Conservation (phyloP, 2,329 filamentous ascomycete species). For the Apiospora arundinis region DNA sequence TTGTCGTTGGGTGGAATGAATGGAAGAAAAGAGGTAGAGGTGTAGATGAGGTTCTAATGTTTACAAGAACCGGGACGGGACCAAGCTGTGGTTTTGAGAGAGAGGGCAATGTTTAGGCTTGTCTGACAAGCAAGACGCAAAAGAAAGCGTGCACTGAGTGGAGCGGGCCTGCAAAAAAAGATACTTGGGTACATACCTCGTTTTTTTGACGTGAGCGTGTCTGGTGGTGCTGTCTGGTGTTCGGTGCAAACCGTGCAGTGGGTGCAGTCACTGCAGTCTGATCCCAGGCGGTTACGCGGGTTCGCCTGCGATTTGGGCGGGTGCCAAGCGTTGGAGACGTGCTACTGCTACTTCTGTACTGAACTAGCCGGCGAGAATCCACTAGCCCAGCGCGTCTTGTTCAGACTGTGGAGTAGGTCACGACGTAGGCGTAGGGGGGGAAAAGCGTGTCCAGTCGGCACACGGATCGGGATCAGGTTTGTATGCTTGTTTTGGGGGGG, state of each 20-base stretch:
- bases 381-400: constrained; percentile 5
- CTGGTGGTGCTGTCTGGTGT: neutral
- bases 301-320: neutral
- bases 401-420: constrained; percentile 15
- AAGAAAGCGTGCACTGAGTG: constrained; percentile 17
- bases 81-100: constrained; percentile 18
- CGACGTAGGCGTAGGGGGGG: neutral
- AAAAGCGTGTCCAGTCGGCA: constrained; percentile 16
- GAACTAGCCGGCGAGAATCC: neutral
- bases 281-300: constrained; percentile 15
- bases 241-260: neutral
- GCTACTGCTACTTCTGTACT: neutral
- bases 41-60: constrained; percentile 19
- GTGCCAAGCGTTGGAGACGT: constrained; percentile 14
- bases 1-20: constrained; percentile 16
- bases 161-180: constrained; percentile 12
- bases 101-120: constrained; percentile 19
- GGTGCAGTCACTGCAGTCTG: neutral
- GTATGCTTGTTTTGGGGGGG: neutral
- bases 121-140: constrained; percentile 13
- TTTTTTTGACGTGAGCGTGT: constrained; percentile 16
- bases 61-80: constrained; percentile 17
- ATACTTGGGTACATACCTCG: constrained; percentile 4
- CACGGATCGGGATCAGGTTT: constrained; percentile 7
- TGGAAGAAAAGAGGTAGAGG: constrained; percentile 11